A percentile compares a stretch with the other conserved stretches of the same genome.
Conservation (phyloP, 2,329 filamentous ascomycete genomes). For the Arthrobotrys entomopaga region DNA sequence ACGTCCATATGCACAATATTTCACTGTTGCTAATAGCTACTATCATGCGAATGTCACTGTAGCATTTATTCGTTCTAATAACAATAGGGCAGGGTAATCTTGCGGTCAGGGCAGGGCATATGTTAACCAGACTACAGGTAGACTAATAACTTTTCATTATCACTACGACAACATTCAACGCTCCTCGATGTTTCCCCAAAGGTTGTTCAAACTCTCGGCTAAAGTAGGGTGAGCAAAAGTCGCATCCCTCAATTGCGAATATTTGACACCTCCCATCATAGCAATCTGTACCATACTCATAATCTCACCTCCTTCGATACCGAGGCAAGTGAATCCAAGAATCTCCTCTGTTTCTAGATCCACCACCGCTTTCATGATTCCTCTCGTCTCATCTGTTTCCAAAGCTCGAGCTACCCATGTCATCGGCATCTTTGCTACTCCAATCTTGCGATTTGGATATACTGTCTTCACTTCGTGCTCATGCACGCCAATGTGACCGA, state of each 20-base stretch:
- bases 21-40: too few species aligned
- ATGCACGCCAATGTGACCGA: conserved; percentile 67
- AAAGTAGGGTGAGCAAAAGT: conserved; percentile 67
- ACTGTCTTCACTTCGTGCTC: conserved; percentile 61
- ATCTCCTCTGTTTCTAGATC: conserved; percentile 66
- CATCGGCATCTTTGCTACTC: conserved; percentile 67
- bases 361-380: conserved; percentile 68
- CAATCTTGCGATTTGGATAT: conserved; percentile 61
- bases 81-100: too few species aligned
- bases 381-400: conserved; percentile 67
- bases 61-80: too few species aligned
- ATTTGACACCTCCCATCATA: conserved; percentile 66
- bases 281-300: conserved; percentile 68
- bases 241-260: conserved; percentile 64
- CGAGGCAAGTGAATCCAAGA: conserved; percentile 67
- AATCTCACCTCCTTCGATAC: conserved; percentile 67
- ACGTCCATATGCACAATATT: too few species aligned
- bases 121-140: too few species aligned
- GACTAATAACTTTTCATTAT: too few species aligned
- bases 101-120: too few species aligned
- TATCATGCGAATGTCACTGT: too few species aligned
- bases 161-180: too few species aligned
- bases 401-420: conserved; percentile 66
- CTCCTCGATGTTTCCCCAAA: conserved; percentile 64
- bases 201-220: conserved; percentile 67